These are phyloP conservation scores for Biancaea sappan DNA, from an alignment of 306 rosid species.

Conservation along the genomic window DNA sequence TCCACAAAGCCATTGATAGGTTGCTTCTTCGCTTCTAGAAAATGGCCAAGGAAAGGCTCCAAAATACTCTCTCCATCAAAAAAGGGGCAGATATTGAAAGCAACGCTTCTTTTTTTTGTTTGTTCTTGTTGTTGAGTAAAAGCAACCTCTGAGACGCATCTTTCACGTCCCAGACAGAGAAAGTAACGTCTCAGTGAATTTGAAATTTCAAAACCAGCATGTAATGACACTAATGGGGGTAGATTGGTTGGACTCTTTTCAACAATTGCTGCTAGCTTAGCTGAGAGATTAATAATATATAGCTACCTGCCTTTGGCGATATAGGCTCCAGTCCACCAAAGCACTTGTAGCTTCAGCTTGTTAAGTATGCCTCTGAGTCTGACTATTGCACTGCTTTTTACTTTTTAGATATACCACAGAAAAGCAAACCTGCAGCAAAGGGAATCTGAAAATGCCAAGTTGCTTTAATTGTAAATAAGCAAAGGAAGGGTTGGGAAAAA, in stretches of 20 bases:
- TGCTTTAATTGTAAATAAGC: not conserved
- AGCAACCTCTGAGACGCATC: constrained; percentile 4
- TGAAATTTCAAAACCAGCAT: constrained; percentile 30
- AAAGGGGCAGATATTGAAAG: constrained; percentile 9
- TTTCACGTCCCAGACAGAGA: constrained; percentile 22
- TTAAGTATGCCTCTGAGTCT: not conserved
- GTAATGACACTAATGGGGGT: not conserved
- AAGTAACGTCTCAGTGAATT: constrained; percentile 16
- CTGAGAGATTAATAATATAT: not conserved
- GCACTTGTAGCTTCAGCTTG: too few species aligned
- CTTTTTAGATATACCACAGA: not conserved
- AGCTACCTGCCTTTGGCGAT: not conserved
- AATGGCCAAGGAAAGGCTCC: constrained; percentile 19
- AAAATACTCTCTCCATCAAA: constrained; percentile 1
- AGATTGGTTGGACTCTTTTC: not conserved
- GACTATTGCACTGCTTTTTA: not conserved
- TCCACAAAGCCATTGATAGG: constrained; percentile 21
- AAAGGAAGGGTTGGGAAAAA: not conserved
- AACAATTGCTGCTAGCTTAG: not conserved
- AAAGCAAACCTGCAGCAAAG: constrained; percentile 4
- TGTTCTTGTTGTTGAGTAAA: constrained; percentile 7
- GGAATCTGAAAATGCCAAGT: not conserved
- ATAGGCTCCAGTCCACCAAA: not conserved
- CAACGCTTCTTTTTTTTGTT: too few species aligned
- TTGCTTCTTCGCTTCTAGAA: not conserved